Percentiles rank a stretch among this genome's conserved stretches.
These are phyloP conservation scores for Pythium aristosporum DNA, from an alignment of 352 stramenopile species.

Conservation along the genomic window DNA sequence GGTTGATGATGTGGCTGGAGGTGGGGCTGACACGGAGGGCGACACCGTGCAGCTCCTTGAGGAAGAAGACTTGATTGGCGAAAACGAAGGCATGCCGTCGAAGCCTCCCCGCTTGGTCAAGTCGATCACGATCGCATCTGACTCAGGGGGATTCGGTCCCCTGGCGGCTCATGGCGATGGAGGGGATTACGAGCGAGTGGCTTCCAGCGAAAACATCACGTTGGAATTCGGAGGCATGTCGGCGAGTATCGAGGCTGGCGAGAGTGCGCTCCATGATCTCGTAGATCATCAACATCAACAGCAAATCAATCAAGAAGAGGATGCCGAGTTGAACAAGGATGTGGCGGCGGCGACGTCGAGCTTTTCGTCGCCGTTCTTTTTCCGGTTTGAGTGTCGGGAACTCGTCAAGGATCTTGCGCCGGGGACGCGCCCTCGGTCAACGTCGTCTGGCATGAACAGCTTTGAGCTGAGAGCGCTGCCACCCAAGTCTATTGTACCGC, in stretches of 20 bases:
- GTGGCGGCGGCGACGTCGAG: constrained; percentile 78
- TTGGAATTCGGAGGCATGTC: neutral
- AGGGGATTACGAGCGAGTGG: neutral
- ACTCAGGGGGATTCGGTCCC: constrained; percentile 1
- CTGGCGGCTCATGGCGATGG: neutral
- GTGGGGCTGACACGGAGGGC: constrained; percentile 46
- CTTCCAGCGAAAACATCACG: neutral
- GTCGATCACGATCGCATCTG: constrained; percentile 18
- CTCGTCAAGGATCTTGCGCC: constrained; percentile 23
- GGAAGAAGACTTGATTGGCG: constrained; percentile 42
- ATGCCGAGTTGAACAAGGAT: constrained; percentile 84
- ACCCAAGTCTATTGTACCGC: constrained; percentile 23
- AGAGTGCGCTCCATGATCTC: neutral
- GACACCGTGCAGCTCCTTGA: constrained; percentile 53
- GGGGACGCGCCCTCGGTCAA: constrained; percentile 10
- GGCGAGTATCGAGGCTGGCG: neutral
- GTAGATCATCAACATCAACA: constrained; percentile 17
- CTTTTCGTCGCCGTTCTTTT: constrained; percentile 85
- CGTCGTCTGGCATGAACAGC: constrained; percentile 15
- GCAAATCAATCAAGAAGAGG: constrained; percentile 54
- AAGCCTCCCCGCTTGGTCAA: constrained; percentile 19
- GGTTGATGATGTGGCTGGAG: constrained; percentile 49
- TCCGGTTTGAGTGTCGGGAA: constrained; percentile 79
- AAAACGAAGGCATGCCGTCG: neutral
- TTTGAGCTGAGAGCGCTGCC: neutral